phyloP scores from a whole-genome alignment of 73 alveolate species.

The Paramecium octaurelia region DNA sequence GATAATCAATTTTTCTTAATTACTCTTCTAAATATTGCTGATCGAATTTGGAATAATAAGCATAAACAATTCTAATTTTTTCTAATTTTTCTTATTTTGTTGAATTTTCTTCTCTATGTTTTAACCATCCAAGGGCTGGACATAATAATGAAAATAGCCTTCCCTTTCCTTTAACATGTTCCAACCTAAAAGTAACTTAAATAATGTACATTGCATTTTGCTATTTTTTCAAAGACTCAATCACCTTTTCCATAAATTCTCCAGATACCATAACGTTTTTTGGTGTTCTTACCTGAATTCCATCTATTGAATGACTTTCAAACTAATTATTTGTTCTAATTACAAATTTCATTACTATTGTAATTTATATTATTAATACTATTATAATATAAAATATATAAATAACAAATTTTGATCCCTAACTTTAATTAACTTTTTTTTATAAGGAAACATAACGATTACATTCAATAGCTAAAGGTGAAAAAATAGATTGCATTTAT shows the following conservation, averaged over 20 bases:
- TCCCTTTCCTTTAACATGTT: not conserved
- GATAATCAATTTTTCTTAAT: not conserved
- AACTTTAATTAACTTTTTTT: too few relatives aligned
- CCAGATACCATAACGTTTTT: not conserved
- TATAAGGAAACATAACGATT: too few relatives aligned
- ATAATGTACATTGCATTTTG: not conserved
- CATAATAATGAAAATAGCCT: not conserved
- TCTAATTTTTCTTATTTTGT: too few relatives aligned
- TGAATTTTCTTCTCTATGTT: not conserved
- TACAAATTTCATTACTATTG: not conserved
- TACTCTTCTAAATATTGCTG: not conserved
- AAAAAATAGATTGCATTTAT: too few relatives aligned
- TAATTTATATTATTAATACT: too few relatives aligned
- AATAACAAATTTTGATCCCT: too few relatives aligned
- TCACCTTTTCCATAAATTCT: not conserved
- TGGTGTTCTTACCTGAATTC: not conserved
- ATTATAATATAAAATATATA: too few relatives aligned
- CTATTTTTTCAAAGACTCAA: not conserved
- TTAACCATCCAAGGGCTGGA: not conserved
- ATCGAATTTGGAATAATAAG: too few relatives aligned
- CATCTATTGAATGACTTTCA: too few relatives aligned
- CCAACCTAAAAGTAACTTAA: not conserved
- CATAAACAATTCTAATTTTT: not conserved
- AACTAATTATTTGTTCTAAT: too few relatives aligned
- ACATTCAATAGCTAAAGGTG: too few relatives aligned